Evolutionary conservation across 768 basidiomycete species (phyloP).

Genomic region (Rhodotorula babjevae): DNA sequence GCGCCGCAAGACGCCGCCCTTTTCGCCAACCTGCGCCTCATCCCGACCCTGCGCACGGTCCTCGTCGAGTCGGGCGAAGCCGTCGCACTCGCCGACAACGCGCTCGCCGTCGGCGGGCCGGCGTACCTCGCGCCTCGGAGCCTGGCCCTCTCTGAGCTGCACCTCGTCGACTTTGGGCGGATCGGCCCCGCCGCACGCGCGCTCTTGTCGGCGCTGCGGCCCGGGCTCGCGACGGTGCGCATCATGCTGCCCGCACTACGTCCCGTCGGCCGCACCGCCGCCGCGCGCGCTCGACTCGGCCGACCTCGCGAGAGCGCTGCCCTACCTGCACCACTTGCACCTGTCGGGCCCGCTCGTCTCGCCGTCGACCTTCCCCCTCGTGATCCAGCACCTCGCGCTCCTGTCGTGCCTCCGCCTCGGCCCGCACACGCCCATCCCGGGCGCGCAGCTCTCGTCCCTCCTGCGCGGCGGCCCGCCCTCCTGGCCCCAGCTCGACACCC

Average conservation of each 20-base stretch:
- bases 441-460: not conserved
- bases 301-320: not conserved
- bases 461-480: not conserved
- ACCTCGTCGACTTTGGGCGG: not conserved
- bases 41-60: not conserved
- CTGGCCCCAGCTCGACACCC: not conserved
- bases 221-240: not conserved
- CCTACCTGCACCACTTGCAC: not conserved
- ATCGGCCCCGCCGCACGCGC: not conserved
- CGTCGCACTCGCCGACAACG: no score
- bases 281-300: not conserved
- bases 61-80: no score
- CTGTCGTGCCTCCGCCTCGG: not conserved
- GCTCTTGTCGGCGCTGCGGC: not conserved
- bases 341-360: not conserved
- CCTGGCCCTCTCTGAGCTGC: not conserved
- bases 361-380: not conserved
- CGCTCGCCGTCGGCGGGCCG: no score
- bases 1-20: not conserved
- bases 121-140: not conserved
- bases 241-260: not conserved
- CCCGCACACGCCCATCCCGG: not conserved
- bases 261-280: not conserved
- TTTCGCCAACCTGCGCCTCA: not conserved
- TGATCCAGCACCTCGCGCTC: not conserved